Evolutionary conservation across 2,329 filamentous ascomycete genomes (phyloP).

Genomic region (Talaromyces verruculosus): DNA sequence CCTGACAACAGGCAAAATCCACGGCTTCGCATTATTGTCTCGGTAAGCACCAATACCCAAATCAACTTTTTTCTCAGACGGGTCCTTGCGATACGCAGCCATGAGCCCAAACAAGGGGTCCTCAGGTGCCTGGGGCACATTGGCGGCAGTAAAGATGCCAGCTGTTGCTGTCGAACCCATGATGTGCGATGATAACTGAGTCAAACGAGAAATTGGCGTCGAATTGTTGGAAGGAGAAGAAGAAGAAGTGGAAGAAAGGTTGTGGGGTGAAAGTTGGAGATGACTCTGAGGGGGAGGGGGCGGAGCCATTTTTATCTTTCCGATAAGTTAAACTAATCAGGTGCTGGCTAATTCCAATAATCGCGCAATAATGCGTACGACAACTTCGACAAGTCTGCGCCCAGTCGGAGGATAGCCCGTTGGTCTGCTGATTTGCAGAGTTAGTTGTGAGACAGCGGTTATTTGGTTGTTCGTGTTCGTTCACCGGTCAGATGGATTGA

Average conservation of each 20-base stretch:
- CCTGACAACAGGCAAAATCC: conserved; percentile 93
- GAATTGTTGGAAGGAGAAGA: not conserved
- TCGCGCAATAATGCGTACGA: not conserved
- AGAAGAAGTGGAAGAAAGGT: not conserved
- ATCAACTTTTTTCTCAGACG: conserved; percentile 79
- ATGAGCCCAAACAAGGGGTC: conserved; percentile 93
- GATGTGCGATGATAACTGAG: conserved; percentile 52
- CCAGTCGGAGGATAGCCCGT: not conserved
- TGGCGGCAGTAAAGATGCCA: conserved; percentile 71
- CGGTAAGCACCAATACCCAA: conserved; percentile 93
- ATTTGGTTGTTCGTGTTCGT: not conserved
- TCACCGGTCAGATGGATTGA: not conserved
- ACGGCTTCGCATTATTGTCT: conserved; percentile 93
- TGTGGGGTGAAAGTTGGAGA: conserved; percentile 17
- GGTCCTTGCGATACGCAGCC: conserved; percentile 80
- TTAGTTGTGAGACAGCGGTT: not conserved
- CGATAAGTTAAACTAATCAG: not conserved
- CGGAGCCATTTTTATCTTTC: conserved; percentile 10
- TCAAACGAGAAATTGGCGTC: conserved; percentile 30
- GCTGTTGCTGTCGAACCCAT: conserved; percentile 60
- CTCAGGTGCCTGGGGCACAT: conserved; percentile 86
- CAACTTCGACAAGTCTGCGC: not conserved
- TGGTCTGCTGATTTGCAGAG: conserved; percentile 1
- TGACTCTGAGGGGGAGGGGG: conserved; percentile 14
- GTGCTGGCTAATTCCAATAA: conserved; percentile 6